A percentile compares a stretch with the other conserved stretches of the same genome.
phyloP scores from a whole-genome alignment of 73 alveolate species.

The Tetrahymena elliotti region DNA sequence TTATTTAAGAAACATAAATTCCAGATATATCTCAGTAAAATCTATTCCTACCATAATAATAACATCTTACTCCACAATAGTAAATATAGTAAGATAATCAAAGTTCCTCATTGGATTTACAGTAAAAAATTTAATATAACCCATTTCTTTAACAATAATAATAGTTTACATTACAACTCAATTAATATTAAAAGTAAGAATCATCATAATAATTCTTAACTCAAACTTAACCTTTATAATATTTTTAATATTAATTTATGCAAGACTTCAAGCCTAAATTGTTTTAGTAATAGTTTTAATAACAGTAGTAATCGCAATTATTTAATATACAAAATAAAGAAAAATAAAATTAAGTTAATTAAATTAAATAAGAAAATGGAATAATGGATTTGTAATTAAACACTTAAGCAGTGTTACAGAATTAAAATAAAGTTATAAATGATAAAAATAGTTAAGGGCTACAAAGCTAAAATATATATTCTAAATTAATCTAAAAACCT shows the following conservation, averaged over 20 bases:
- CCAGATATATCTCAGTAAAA: not conserved
- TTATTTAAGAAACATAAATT: not conserved
- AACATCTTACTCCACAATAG: too few relatives aligned
- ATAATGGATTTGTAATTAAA: too few relatives aligned
- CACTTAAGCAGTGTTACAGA: too few relatives aligned
- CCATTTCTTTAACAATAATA: not conserved
- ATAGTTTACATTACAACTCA: too few relatives aligned
- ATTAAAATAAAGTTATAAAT: too few relatives aligned
- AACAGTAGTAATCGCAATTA: not conserved
- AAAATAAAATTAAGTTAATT: not conserved
- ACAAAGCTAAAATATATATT: too few relatives aligned
- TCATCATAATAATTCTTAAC: too few relatives aligned
- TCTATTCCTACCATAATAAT: too few relatives aligned
- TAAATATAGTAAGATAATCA: not conserved
- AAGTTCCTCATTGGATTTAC: too few relatives aligned
- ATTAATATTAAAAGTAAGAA: not conserved
- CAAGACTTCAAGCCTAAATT: not conserved
- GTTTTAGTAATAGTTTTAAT: not conserved
- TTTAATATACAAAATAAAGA: not conserved
- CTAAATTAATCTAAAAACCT: too few relatives aligned
- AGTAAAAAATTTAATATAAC: too few relatives aligned
- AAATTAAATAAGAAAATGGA: not conserved
- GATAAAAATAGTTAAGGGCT: not conserved
- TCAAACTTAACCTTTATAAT: not conserved
- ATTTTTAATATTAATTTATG: too few relatives aligned